Conservation (phyloP, 75 land plant genomes). For the Pinus taeda region DNA sequence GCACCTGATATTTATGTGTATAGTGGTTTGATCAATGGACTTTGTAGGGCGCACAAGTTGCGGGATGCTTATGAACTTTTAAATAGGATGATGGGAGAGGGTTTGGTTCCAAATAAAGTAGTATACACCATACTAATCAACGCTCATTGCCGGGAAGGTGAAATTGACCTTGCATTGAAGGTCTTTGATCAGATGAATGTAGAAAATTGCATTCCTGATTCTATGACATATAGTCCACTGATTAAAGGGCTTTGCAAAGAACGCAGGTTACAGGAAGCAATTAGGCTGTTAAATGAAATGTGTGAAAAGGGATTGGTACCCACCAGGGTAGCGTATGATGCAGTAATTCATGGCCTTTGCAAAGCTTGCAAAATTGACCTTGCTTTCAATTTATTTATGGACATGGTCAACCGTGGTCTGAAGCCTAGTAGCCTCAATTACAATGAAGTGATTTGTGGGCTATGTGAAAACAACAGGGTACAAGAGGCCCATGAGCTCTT, state of each 20-base stretch:
- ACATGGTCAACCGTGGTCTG: slow-evolving; percentile 29
- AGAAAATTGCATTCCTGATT: slow-evolving; percentile 58
- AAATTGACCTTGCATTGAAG: slow-evolving; percentile 31
- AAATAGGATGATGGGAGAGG: slow-evolving; percentile 35
- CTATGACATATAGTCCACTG: slow-evolving; percentile 37
- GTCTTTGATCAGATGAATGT: slow-evolving; percentile 58
- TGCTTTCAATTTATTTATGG: slow-evolving; percentile 26
- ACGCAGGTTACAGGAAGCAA: slow-evolving; percentile 36
- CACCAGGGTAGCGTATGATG: slow-evolving; percentile 26
- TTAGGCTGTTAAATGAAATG: slow-evolving; percentile 37
- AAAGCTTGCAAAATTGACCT: slow-evolving; percentile 26
- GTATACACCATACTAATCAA: slow-evolving; percentile 38
- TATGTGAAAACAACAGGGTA: slow-evolving; percentile 40
- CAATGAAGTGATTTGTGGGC: slow-evolving; percentile 39
- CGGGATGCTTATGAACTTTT: slow-evolving; percentile 39
- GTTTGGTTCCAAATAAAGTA: slow-evolving; percentile 36
- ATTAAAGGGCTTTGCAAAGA: slow-evolving; percentile 45
- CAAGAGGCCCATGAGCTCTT: slow-evolving; percentile 33
- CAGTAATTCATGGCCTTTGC: slow-evolving; percentile 34
- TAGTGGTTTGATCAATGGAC: slow-evolving; percentile 5
- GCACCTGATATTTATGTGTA: slow-evolving; percentile 22
- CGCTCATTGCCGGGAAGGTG: slow-evolving; percentile 45
- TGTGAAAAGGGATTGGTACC: slow-evolving; percentile 21
- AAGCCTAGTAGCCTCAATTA: slow-evolving; percentile 17
- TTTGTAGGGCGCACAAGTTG: slow-evolving; percentile 44